Conservation (phyloP, 192 early-diverging fungal genomes). For the Linnemannia exigua region DNA sequence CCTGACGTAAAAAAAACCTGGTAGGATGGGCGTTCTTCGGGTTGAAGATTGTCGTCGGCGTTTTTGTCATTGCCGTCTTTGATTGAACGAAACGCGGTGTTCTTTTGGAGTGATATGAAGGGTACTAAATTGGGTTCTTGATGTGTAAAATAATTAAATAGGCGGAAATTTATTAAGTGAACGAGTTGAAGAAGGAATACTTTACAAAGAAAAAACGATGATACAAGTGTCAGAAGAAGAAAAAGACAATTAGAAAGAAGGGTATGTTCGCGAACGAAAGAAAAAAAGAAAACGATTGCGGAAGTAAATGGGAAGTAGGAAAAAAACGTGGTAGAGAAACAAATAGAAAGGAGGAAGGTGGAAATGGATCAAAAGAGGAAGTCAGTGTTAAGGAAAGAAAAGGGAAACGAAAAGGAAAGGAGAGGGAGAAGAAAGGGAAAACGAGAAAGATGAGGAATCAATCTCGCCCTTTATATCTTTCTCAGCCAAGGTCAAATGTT, state of each 20-base stretch:
- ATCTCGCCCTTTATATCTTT: neutral
- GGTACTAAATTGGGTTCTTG: neutral
- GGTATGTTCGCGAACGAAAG: neutral
- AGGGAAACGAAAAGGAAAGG: neutral
- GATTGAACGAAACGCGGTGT: neutral
- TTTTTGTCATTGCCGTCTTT: neutral
- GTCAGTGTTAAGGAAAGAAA: neutral
- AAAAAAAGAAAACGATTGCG: neutral
- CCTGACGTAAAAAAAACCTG: neutral
- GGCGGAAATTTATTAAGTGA: neutral
- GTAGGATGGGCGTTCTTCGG: neutral
- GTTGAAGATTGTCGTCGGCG: too few species aligned
- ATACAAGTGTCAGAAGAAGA: neutral
- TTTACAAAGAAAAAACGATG: slow-evolving; percentile 3
- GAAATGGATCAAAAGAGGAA: neutral
- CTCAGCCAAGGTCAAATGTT: neutral
- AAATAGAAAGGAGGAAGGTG: neutral
- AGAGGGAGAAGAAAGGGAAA: neutral
- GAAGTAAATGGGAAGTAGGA: neutral
- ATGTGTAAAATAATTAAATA: neutral
- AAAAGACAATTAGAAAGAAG: neutral
- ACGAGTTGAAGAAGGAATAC: neutral
- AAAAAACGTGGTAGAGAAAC: neutral
- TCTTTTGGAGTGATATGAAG: neutral
- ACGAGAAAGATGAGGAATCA: neutral